Evolutionary conservation across 2,329 filamentous ascomycete species (phyloP).

Genomic region (Colletotrichum falcatum): DNA sequence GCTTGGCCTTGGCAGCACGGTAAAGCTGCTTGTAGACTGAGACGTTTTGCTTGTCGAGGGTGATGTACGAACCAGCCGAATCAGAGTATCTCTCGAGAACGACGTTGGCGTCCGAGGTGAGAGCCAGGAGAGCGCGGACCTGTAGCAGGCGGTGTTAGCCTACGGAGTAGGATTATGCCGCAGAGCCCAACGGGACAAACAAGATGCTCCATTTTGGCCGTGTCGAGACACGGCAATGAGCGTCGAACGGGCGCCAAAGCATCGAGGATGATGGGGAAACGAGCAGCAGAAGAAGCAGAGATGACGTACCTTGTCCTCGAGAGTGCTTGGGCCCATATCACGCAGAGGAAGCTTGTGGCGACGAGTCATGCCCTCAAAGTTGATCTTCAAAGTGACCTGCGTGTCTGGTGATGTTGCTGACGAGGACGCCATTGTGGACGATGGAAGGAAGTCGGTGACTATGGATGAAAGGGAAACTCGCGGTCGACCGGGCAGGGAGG

Average conservation of each 20-base stretch:
- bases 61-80: conserved; percentile 84
- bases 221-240: not conserved
- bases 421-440: conserved; percentile 30
- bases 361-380: conserved; percentile 78
- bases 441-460: conserved; percentile 9
- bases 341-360: conserved; percentile 91
- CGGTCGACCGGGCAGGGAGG: conserved; percentile 36
- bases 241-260: not conserved
- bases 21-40: conserved; percentile 97
- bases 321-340: conserved; percentile 79
- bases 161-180: not conserved
- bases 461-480: conserved; percentile 27
- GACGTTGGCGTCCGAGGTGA: conserved; percentile 71
- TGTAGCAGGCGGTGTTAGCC: conserved; percentile 50
- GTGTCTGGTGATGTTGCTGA: conserved; percentile 40
- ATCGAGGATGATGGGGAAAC: not conserved
- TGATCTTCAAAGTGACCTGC: conserved; percentile 82
- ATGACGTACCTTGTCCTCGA: conserved; percentile 85
- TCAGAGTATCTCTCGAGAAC: conserved; percentile 95
- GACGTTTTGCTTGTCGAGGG: conserved; percentile 80
- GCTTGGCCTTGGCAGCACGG: conserved; percentile 96
- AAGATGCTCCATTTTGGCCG: not conserved
- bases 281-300: conserved; percentile 20
- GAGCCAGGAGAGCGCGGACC: conserved; percentile 77
- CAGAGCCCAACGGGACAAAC: not conserved